Base-by-base conservation (phyloP, 1,284 basidiomycete genomes). In the Austroboletus novae-zelandiae region DNA sequence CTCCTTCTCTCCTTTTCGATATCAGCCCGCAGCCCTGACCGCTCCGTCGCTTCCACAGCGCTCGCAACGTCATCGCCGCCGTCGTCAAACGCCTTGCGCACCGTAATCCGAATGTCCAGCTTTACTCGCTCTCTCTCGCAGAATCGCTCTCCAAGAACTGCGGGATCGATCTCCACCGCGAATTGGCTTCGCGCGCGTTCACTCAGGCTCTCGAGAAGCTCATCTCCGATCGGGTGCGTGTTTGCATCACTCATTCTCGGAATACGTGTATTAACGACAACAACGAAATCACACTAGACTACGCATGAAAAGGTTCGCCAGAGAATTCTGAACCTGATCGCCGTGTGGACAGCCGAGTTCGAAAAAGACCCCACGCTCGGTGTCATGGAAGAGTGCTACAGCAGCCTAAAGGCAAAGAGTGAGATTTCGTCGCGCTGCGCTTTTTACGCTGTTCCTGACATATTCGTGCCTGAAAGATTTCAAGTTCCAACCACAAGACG, bases 41-140 rank as follows among this genome's bases (percentile, higher is more conserved):
- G 17, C 15, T 27, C 47, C 11, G 35, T 39, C 42, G 11, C 40
- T 20, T 27, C 27, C 27, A 20, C 70, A 97, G 95, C 17, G 92
- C 96, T 9, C 86, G 89, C 48, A 85, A 90, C 62, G 93, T 93
- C 53, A 80, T 97, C 53, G 85, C 84, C 7, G 82, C 95, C 1
- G 71, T 98, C 43, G 80, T 95, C 64, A 98, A 96, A 72, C 89
- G 96, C 6, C 78, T 99, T 1, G 79, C 89, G 14, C 95, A 99
- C 71, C 86, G 96, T 34, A 97, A 91, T 67, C 90, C 96, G 14
- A 99, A 97, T 62, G 97, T 99, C 1, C 97, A 99, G 71, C 80
- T 98, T 1, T 98, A 96, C 64, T 83, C 94, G 9, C 82, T 99
- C n/a, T 78, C 91, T 31, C 77, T 97, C 13, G 80, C 85, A 3